Evolutionary conservation across 2,329 filamentous ascomycete species (phyloP).

Genomic region (Xenosphaeropsis pyriputrescens): DNA sequence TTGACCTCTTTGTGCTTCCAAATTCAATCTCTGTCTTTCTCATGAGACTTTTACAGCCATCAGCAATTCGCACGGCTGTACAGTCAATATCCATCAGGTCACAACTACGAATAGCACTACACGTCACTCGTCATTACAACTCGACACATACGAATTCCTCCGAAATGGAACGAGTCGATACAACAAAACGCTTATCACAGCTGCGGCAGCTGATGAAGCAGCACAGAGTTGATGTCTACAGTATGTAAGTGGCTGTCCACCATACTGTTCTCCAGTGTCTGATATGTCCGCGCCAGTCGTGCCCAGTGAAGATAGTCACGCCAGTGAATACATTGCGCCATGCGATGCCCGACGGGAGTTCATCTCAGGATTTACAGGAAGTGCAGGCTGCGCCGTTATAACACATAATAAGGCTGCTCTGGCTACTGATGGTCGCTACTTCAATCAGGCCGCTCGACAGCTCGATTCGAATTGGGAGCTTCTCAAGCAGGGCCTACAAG

Average conservation of each 20-base stretch:
- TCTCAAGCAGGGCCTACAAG: slow-evolving; percentile 83
- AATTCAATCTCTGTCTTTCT: too few relatives aligned
- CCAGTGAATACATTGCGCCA: slow-evolving; percentile 95
- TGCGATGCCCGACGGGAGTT: slow-evolving; percentile 85
- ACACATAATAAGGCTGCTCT: slow-evolving; percentile 76
- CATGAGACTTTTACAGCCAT: too few relatives aligned
- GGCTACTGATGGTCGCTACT: slow-evolving; percentile 92
- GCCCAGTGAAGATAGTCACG: slow-evolving; percentile 92
- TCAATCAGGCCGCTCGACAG: slow-evolving; percentile 88
- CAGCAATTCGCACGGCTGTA: too few relatives aligned
- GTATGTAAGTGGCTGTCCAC: slow-evolving; percentile 34
- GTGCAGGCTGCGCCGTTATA: slow-evolving; percentile 82
- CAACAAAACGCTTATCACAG: slow-evolving; percentile 57
- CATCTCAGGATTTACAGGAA: slow-evolving; percentile 90
- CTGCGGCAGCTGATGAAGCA: slow-evolving; percentile 80
- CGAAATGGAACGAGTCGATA: slow-evolving; percentile 67
- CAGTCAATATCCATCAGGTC: too few relatives aligned
- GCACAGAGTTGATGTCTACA: slow-evolving; percentile 79
- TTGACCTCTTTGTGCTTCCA: too few relatives aligned
- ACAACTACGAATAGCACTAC: background rate
- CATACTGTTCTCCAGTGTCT: slow-evolving; percentile 6
- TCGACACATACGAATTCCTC: slow-evolving; percentile 8
- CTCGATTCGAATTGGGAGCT: slow-evolving; percentile 84
- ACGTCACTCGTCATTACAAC: slow-evolving; percentile 2
- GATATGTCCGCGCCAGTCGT: slow-evolving; percentile 47